phyloP scores from a whole-genome alignment of 108 stramenopile genomes.

The Schizochytrium sp. region DNA sequence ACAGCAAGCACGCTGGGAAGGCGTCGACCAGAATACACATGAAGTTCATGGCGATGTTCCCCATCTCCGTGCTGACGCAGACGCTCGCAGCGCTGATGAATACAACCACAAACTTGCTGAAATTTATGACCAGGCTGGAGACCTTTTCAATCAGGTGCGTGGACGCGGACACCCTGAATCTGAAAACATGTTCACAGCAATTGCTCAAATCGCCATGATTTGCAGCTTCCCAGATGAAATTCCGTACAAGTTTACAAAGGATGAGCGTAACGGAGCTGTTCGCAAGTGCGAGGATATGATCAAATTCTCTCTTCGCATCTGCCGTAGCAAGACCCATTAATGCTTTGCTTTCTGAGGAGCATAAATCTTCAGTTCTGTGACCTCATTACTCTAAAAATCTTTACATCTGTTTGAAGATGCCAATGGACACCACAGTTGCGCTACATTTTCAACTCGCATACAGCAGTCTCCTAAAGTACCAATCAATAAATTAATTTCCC shows the following conservation, averaged over 20 bases:
- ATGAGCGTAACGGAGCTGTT: constrained; percentile 32
- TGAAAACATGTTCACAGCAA: constrained; percentile 17
- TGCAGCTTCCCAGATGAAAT: not conserved
- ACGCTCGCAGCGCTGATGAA: constrained; percentile 48
- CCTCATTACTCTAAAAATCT: no score
- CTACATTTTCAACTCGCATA: no score
- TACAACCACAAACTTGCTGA: constrained; percentile 58
- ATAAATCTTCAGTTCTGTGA: no score
- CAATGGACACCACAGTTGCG: no score
- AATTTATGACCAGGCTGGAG: constrained; percentile 33
- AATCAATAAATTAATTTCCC: no score
- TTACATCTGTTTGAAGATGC: no score
- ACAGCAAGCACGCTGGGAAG: constrained; percentile 33
- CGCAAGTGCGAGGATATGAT: not conserved
- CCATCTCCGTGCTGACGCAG: not conserved
- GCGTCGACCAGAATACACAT: constrained; percentile 25
- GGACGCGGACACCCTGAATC: not conserved
- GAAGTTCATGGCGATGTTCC: not conserved
- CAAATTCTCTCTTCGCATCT: not conserved
- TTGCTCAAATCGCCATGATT: constrained; percentile 28
- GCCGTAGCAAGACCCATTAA: not conserved
- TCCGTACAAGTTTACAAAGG: constrained; percentile 2
- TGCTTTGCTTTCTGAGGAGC: no score
- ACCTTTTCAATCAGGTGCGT: not conserved
- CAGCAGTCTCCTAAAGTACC: no score